These are phyloP conservation scores for Serpula lacrymans DNA, from an alignment of 768 basidiomycete species.

Conservation along the genomic window DNA sequence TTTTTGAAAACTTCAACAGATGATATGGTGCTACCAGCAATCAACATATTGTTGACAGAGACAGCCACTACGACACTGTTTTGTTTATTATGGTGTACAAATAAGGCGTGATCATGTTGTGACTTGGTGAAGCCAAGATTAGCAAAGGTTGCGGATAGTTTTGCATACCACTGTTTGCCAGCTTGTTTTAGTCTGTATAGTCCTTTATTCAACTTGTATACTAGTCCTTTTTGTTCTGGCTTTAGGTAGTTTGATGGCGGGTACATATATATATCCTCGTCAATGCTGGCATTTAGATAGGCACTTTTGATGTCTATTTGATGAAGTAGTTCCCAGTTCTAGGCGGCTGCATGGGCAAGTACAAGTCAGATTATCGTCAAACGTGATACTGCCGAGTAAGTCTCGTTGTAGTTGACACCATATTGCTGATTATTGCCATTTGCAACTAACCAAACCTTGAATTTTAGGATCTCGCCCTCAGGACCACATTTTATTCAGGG, in stretches of 20 bases:
- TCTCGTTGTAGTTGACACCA: conserved; percentile 18
- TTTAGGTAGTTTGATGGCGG: conserved; percentile 27
- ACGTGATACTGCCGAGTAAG: conserved; percentile 4
- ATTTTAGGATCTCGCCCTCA: conserved; percentile 1
- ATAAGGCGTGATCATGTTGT: not conserved
- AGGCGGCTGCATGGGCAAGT: conserved; percentile 4
- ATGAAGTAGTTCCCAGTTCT: conserved; percentile 9
- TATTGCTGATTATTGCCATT: not conserved
- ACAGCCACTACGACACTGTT: not conserved
- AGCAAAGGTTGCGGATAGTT: not conserved
- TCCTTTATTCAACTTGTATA: conserved; percentile 18
- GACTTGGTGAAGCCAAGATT: not conserved
- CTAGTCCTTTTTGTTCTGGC: conserved; percentile 15
- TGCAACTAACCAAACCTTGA: not conserved
- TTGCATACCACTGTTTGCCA: conserved; percentile 28
- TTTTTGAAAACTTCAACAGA: not conserved
- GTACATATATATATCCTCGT: conserved; percentile 35
- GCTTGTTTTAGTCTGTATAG: conserved; percentile 41
- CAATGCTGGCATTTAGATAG: conserved; percentile 12
- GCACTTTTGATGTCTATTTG: conserved; percentile 13
- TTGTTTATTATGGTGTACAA: not conserved
- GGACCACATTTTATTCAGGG: not conserved
- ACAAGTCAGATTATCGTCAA: conserved; percentile 6
- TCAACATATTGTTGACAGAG: not conserved
- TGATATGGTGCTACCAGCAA: not conserved